Evolutionary conservation across 805 yeast species (phyloP).

Genomic region (Metschnikowia bowlesiae): DNA sequence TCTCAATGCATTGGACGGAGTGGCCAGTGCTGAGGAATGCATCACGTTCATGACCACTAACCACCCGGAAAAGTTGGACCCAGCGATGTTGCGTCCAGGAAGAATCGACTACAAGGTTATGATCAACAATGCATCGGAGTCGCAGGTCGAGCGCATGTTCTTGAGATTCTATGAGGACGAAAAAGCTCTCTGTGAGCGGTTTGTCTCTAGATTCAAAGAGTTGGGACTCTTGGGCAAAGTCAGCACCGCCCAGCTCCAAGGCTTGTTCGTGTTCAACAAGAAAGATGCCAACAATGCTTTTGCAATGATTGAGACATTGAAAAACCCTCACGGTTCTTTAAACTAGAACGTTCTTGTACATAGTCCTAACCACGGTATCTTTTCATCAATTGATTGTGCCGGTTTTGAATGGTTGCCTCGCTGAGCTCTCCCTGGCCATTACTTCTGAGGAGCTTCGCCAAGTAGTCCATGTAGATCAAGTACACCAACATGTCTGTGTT

Average conservation of each 20-base stretch:
- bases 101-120: conserved; percentile 81
- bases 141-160: conserved; percentile 82
- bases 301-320: conserved; percentile 50
- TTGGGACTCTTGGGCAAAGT: conserved; percentile 45
- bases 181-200: conserved; percentile 47
- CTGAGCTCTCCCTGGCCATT: conserved; percentile 30
- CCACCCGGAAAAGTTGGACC: conserved; percentile 90
- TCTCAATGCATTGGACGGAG: conserved; percentile 93
- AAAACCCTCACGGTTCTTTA: conserved; percentile 22
- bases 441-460: conserved; percentile 38
- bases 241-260: conserved; percentile 94
- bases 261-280: conserved; percentile 89
- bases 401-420: conserved; percentile 37
- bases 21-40: conserved; percentile 94
- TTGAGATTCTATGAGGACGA: conserved; percentile 75
- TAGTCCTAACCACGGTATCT: conserved; percentile 31
- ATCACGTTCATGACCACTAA: conserved; percentile 97
- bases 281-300: conserved; percentile 75
- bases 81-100: conserved; percentile 93
- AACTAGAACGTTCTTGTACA: neutral
- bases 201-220: conserved; percentile 42
- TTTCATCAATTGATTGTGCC: conserved; percentile 27
- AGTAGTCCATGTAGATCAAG: conserved; percentile 45
- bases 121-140: conserved; percentile 81
- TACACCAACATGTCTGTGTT: conserved; percentile 42